Evolutionary conservation across 2,329 filamentous ascomycete genomes (phyloP).

Genomic region (Fusarium fujikuroi): DNA sequence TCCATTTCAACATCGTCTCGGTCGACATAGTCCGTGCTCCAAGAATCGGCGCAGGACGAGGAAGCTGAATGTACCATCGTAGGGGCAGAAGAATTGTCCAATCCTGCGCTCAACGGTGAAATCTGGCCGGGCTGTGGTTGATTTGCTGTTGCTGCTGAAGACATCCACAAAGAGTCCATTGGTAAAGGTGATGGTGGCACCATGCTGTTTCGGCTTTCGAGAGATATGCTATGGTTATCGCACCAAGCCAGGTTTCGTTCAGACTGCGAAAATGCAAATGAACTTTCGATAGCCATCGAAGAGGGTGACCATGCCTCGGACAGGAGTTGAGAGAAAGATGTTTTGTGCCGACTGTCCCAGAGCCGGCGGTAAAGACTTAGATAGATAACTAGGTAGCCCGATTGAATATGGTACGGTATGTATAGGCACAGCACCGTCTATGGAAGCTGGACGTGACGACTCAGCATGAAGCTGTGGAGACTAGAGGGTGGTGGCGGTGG

Average conservation of each 20-base stretch:
- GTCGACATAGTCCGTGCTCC: slow-evolving; percentile 56
- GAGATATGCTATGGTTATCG: slow-evolving; percentile 57
- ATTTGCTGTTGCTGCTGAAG: slow-evolving; percentile 32
- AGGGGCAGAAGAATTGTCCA: slow-evolving; percentile 57
- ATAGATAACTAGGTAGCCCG: slow-evolving; percentile 23
- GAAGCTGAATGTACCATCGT: slow-evolving; percentile 58
- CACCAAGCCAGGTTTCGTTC: slow-evolving; percentile 59
- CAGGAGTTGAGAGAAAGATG: slow-evolving; percentile 13
- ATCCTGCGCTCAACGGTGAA: slow-evolving; percentile 64
- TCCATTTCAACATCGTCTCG: slow-evolving; percentile 54
- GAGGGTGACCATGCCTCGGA: slow-evolving; percentile 11
- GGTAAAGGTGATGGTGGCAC: slow-evolving; percentile 49
- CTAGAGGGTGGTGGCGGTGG: slow-evolving; percentile 41
- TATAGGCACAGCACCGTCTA: slow-evolving; percentile 14
- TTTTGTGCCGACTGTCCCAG: slow-evolving; percentile 7
- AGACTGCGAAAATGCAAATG: slow-evolving; percentile 55
- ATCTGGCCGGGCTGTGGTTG: slow-evolving; percentile 59
- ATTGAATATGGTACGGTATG: slow-evolving; percentile 27
- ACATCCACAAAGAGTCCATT: slow-evolving; percentile 47
- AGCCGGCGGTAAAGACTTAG: slow-evolving; percentile 26
- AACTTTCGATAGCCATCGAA: slow-evolving; percentile 60
- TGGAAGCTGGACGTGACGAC: slow-evolving; percentile 35
- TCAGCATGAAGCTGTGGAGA: slow-evolving; percentile 44
- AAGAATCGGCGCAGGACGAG: slow-evolving; percentile 58
- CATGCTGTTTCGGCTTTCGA: slow-evolving; percentile 49